A percentile compares a stretch with the other conserved stretches of the same genome.
These are phyloP conservation scores for Solanum chaucha DNA, from an alignment of 257 asterid genomes.

Conservation along the genomic window DNA sequence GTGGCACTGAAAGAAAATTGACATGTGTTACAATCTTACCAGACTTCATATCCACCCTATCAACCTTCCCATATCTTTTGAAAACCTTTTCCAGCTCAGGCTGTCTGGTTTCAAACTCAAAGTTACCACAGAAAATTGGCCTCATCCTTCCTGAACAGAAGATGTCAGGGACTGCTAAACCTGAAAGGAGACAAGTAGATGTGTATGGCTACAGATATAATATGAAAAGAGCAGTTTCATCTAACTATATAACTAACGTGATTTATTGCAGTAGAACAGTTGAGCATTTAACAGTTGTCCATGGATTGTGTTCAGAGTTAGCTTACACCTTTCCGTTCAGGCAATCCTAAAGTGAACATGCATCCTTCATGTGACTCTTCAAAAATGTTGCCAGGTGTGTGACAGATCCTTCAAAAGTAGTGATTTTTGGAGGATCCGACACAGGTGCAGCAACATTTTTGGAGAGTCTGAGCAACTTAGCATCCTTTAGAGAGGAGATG, in stretches of 20 bases:
- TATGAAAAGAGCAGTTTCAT: not conserved
- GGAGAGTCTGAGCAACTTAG: not conserved
- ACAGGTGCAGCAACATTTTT: not conserved
- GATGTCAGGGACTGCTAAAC: not conserved
- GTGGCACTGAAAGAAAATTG: not conserved
- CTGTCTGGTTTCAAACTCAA: slow-evolving; percentile 74
- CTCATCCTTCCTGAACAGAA: slow-evolving; percentile 36
- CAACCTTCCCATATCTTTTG: slow-evolving; percentile 69
- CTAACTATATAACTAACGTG: not conserved
- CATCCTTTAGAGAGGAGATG: not conserved
- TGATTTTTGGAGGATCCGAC: not conserved
- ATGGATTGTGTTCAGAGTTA: not conserved
- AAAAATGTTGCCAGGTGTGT: not conserved
- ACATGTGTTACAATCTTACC: slow-evolving; percentile 31
- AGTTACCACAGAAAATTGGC: slow-evolving; percentile 77
- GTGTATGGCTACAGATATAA: not conserved
- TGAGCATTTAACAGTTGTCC: not conserved
- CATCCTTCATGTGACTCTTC: not conserved
- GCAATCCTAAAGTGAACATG: not conserved
- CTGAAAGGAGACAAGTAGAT: not conserved
- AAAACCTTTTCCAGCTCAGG: slow-evolving; percentile 70
- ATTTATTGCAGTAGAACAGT: not conserved
- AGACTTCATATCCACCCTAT: slow-evolving; percentile 76
- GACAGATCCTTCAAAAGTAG: not conserved
- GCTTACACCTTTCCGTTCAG: not conserved